phyloP scores from a whole-genome alignment of 441 rosid species.

The Melastoma candidum region DNA sequence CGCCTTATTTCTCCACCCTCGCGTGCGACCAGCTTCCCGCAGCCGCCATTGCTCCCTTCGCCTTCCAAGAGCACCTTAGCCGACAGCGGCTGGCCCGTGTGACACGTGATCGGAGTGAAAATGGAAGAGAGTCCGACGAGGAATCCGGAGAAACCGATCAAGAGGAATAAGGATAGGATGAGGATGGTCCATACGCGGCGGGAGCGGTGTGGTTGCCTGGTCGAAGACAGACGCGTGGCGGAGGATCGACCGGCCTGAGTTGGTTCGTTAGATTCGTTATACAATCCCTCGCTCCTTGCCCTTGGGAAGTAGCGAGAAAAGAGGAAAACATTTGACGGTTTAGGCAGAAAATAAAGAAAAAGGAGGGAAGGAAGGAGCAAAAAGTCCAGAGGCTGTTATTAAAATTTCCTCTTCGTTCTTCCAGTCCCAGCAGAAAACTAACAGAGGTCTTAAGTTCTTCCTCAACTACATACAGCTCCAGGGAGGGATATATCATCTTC shows the following conservation, averaged over 20 bases:
- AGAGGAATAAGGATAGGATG: constrained; percentile 34
- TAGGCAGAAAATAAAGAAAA: no score
- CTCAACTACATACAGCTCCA: no score
- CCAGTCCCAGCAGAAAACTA: no score
- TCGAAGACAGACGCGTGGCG: constrained; percentile 43
- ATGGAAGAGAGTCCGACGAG: constrained; percentile 46
- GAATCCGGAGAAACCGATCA: constrained; percentile 58
- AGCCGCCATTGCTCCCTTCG: constrained; percentile 17
- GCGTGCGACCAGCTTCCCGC: neutral
- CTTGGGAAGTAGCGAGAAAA: no score
- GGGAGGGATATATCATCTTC: no score
- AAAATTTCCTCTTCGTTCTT: no score
- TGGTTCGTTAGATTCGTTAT: constrained; percentile 13
- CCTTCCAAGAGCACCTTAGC: constrained; percentile 53
- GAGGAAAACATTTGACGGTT: no score
- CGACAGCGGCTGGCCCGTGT: constrained; percentile 30
- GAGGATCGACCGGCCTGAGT: neutral
- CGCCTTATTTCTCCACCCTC: constrained; percentile 14
- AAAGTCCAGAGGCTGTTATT: no score
- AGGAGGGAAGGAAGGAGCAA: no score
- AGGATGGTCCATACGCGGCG: constrained; percentile 52
- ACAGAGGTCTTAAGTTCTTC: no score
- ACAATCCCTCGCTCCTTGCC: constrained; percentile 7
- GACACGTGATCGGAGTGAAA: constrained; percentile 31
- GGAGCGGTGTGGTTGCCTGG: constrained; percentile 39